phyloP scores from a whole-genome alignment of 2,329 filamentous ascomycete species.

The Cryphonectria carpinicola region DNA sequence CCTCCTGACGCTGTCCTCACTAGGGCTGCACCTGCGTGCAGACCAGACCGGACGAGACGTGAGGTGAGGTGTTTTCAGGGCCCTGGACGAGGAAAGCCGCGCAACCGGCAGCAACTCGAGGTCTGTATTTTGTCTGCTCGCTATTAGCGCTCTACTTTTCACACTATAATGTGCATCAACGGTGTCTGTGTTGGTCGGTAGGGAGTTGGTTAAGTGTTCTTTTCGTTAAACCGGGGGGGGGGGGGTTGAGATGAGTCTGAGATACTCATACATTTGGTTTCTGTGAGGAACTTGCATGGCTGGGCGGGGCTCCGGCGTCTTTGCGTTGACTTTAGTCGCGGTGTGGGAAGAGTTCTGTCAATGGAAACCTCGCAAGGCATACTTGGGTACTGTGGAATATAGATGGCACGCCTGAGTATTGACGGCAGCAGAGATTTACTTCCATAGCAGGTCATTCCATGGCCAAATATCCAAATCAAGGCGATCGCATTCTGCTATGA shows the following conservation, averaged over 20 bases:
- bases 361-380: neutral
- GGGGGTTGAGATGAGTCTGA: neutral
- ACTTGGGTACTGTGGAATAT: neutral
- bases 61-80: neutral
- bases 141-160: neutral
- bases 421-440: neutral
- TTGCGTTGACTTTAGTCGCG: neutral
- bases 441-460: neutral
- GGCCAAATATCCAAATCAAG: neutral
- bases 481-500: neutral
- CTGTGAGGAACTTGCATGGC: neutral
- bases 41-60: neutral
- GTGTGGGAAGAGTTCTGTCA: neutral
- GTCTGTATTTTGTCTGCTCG: neutral
- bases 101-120: neutral
- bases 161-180: conserved; percentile 1
- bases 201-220: neutral
- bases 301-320: neutral
- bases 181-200: neutral
- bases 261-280: neutral
- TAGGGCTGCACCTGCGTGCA: neutral
- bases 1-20: neutral
- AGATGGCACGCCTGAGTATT: neutral
- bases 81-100: neutral
- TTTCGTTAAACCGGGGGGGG: neutral